Conservation (phyloP, 2,329 filamentous ascomycete species). For the Aspergillus proliferans region DNA sequence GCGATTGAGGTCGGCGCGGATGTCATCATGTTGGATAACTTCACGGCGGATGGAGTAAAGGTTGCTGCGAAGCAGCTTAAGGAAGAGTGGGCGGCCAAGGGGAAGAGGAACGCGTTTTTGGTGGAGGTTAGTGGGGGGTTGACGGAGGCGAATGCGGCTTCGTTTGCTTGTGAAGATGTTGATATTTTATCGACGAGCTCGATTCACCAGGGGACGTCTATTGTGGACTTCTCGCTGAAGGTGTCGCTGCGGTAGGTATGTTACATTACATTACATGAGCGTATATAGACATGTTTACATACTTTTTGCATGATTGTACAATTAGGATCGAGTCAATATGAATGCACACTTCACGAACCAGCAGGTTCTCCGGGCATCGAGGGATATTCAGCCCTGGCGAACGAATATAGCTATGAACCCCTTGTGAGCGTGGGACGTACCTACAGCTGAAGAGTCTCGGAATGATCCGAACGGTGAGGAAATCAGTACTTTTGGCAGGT, state of each 20-base stretch:
- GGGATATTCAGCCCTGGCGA: too few relatives aligned
- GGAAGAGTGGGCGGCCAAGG: slow-evolving; percentile 67
- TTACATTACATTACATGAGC: neutral
- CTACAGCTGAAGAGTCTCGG: too few relatives aligned
- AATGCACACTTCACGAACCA: too few relatives aligned
- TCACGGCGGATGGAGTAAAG: slow-evolving; percentile 71
- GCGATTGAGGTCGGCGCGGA: slow-evolving; percentile 87
- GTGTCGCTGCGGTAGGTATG: slow-evolving; percentile 46
- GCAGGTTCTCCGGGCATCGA: too few relatives aligned
- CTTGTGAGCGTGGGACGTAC: too few relatives aligned
- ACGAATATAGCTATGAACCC: too few relatives aligned
- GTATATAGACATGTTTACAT: neutral
- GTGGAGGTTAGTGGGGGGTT: slow-evolving; percentile 90
- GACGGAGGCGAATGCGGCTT: slow-evolving; percentile 73
- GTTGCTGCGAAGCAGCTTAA: slow-evolving; percentile 69
- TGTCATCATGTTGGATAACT: slow-evolving; percentile 97
- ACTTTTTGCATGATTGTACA: neutral
- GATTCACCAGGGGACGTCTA: slow-evolving; percentile 90
- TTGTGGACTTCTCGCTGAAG: slow-evolving; percentile 95
- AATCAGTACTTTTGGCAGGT: too few relatives aligned
- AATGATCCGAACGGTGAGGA: too few relatives aligned
- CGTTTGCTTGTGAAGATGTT: slow-evolving; percentile 69
- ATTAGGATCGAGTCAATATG: neutral
- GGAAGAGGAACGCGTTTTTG: slow-evolving; percentile 53
- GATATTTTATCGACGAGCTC: slow-evolving; percentile 95